Percentiles rank a stretch among this genome's conserved stretches.
Evolutionary conservation across 2,329 filamentous ascomycete genomes (phyloP).

Genomic region (Neophaeococcomyces mojaviensis): DNA sequence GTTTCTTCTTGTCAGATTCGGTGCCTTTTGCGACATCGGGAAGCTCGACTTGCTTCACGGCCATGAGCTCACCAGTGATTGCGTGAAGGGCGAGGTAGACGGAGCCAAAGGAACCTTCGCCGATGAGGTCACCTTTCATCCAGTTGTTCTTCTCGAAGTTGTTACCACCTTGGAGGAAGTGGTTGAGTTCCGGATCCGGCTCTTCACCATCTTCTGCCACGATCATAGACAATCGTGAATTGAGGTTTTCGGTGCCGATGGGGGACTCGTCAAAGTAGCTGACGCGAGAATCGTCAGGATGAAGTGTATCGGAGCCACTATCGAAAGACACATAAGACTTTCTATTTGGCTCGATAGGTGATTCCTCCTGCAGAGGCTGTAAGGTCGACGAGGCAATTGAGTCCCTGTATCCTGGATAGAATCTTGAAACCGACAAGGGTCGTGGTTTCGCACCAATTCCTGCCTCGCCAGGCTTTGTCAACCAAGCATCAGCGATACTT

Average conservation of each 20-base stretch:
- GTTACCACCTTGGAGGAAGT: slow-evolving; percentile 75
- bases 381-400: slow-evolving; percentile 84
- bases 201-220: slow-evolving; percentile 88
- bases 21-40: slow-evolving; percentile 70
- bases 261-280: slow-evolving; percentile 82
- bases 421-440: slow-evolving; percentile 53
- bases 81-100: slow-evolving; percentile 93
- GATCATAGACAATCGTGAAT: slow-evolving; percentile 71
- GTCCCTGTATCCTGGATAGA: slow-evolving; percentile 66
- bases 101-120: slow-evolving; percentile 91
- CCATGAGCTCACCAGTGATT: slow-evolving; percentile 92
- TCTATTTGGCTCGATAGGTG: slow-evolving; percentile 68
- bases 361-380: slow-evolving; percentile 86
- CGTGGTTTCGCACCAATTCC: slow-evolving; percentile 39
- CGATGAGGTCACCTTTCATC: slow-evolving; percentile 98
- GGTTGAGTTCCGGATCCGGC: slow-evolving; percentile 77
- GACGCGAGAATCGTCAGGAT: slow-evolving; percentile 62
- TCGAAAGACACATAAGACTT: slow-evolving; percentile 85
- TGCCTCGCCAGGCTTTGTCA: slow-evolving; percentile 53
- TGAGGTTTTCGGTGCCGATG: slow-evolving; percentile 41
- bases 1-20: slow-evolving; percentile 82
- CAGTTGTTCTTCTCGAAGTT: slow-evolving; percentile 97
- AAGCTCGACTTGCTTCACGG: slow-evolving; percentile 95
- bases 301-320: slow-evolving; percentile 54
- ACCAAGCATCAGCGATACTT: slow-evolving; percentile 62